Base-by-base conservation (phyloP, 2,329 filamentous ascomycete species). In the Fusarium equiseti region DNA sequence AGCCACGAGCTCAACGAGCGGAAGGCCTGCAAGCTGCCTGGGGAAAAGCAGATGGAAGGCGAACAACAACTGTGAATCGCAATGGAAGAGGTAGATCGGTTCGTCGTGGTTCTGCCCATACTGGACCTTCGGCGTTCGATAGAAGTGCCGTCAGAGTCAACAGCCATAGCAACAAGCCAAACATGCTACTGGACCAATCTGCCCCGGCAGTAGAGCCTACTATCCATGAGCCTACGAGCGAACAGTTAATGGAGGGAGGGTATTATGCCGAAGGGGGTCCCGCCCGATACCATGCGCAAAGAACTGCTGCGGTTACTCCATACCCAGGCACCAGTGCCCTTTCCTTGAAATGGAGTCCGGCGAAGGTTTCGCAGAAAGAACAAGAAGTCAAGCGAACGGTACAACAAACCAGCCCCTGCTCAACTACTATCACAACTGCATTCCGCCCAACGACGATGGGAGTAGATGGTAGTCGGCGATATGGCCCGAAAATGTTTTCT, bases 161-260 rank as follows among this genome's bases (percentile, higher is more conserved):
- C 20, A 44, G 42, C 20, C 20, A n/a, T 16, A 26, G 12, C 12
- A 22, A 52, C 12, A n/a, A 38, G 16, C n/a, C 22, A 26, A 13
- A 32, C 12, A 20, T 40, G 13, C 9, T 20, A 12, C 10, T 26
- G 18, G 6, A 24, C 4, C 32, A 26, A 9, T 20, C 20, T 20
- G 5, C 5, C 22, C 18, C 24, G 42, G 24, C 6, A 16, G 24
- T 18, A 42, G 50, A 26, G 18, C 13, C 32, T 24, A 42, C 2
- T 6, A n/a, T 43, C 16, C 18, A 43, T 9, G 55, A 89, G 87
- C 22, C 89, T 87, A 8, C 91, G 87, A 77, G 71, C 80, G 53
- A 63, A 72, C 49, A 77, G 62, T 29, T 92, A 88, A 76, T 76
- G 57, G 65, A 74, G 16, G 29, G n/a, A 4, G 71, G 69, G 0